These are phyloP conservation scores for Perkinsela sp. DNA, from an alignment of 208 protist genomes.

Conservation along the genomic window DNA sequence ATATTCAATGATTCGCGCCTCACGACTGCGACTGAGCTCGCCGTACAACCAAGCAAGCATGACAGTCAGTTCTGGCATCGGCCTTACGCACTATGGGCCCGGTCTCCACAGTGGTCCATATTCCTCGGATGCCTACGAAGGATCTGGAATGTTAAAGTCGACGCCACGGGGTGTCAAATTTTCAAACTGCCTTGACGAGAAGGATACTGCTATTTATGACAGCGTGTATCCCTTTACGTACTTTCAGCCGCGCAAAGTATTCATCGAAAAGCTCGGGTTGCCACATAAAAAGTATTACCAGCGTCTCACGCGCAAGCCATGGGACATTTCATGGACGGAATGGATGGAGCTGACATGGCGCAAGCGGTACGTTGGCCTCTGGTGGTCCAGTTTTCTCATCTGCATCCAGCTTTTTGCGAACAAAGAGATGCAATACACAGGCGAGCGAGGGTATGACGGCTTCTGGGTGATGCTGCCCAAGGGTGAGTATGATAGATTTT, in stretches of 20 bases:
- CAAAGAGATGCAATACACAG: slow-evolving; percentile 4
- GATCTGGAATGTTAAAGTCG: not conserved
- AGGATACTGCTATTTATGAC: not conserved
- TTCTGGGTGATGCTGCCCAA: not conserved
- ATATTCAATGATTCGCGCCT: not conserved
- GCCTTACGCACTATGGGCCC: not conserved
- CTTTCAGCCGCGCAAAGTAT: not conserved
- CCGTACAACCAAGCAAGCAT: slow-evolving; percentile 24
- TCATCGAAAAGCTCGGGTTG: not conserved
- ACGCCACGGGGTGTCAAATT: not conserved
- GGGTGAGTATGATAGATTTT: slow-evolving; percentile 1
- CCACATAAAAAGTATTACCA: not conserved
- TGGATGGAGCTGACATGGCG: not conserved
- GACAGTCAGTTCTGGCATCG: not conserved
- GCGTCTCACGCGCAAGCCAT: not conserved
- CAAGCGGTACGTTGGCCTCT: not conserved
- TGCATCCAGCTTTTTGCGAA: not conserved
- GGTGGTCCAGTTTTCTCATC: not conserved
- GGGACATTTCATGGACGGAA: not conserved
- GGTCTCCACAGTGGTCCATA: not conserved
- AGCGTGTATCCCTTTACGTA: not conserved
- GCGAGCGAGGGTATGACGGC: slow-evolving; percentile 1
- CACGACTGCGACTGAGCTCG: slow-evolving; percentile 10
- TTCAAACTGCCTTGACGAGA: not conserved
- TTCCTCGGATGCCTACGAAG: not conserved